phyloP scores from a whole-genome alignment of 176 grass and related monocot species.

The Avena sativa region DNA sequence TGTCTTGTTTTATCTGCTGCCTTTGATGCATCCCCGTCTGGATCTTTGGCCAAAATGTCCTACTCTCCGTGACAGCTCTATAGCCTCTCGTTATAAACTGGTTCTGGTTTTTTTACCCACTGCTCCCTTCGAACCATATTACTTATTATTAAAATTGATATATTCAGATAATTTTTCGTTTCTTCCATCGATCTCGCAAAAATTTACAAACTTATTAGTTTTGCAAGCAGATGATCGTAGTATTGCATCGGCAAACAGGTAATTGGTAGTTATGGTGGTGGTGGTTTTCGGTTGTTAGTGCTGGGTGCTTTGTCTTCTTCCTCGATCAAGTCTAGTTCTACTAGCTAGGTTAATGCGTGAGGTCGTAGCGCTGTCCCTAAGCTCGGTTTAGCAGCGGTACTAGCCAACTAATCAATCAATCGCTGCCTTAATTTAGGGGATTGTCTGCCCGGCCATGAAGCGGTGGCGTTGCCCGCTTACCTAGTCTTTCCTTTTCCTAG shows the following conservation, averaged over 20 bases:
- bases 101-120: no score
- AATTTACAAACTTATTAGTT: no score
- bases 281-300: slow-evolving; percentile 33
- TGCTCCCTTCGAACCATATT: no score
- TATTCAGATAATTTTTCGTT: no score
- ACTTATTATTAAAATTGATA: no score
- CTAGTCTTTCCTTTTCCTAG: no score
- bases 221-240: neutral
- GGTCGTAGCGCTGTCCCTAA: slow-evolving; percentile 38
- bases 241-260: neutral
- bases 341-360: slow-evolving; percentile 30
- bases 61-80: no score
- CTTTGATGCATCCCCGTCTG: neutral
- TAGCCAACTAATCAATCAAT: slow-evolving; percentile 47
- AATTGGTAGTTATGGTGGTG: neutral
- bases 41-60: no score
- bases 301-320: slow-evolving; percentile 15
- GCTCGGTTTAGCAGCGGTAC: slow-evolving; percentile 14
- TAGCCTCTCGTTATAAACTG: no score
- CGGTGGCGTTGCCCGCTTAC: no score
- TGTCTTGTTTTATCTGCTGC: neutral
- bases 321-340: neutral
- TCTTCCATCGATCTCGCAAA: no score
- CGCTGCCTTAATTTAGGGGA: slow-evolving; percentile 49
- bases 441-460: neutral